phyloP scores from a whole-genome alignment of 257 asterid species.

The Penstemon davidsonii region DNA sequence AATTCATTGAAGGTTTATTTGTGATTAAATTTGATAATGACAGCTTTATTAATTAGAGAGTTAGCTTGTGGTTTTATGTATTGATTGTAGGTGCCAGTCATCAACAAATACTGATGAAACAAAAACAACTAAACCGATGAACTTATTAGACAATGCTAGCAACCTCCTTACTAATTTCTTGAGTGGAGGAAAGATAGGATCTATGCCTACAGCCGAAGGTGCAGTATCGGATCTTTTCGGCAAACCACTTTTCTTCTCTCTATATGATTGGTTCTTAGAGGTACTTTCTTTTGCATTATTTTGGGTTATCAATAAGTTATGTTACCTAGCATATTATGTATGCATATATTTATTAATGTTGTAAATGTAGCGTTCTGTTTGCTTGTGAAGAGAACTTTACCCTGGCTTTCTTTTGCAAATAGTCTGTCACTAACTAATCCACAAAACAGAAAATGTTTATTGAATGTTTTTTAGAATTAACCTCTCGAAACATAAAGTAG shows the following conservation, averaged over 20 bases:
- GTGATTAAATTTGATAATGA: not conserved
- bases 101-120: conserved; percentile 59
- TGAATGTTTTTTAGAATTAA: not conserved
- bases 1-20: conserved; percentile 5
- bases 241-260: conserved; percentile 83
- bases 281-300: conserved; percentile 37
- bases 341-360: not conserved
- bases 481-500: not conserved
- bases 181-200: conserved; percentile 76
- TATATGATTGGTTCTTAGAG: conserved; percentile 93
- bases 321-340: not conserved
- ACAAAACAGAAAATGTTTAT: not conserved
- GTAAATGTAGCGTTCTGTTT: not conserved
- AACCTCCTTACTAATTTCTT: conserved; percentile 85
- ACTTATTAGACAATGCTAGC: conserved; percentile 81
- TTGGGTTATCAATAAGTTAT: conserved; percentile 9
- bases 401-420: not conserved
- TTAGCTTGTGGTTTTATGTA: conserved; percentile 8
- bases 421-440: not conserved
- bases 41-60: not conserved
- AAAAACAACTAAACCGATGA: conserved; percentile 56
- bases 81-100: conserved; percentile 67
- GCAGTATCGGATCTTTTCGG: conserved; percentile 91
- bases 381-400: not conserved
- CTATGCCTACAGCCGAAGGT: conserved; percentile 97